These are phyloP conservation scores for Penicillium robsamsonii DNA, from an alignment of 495 filamentous ascomycete species.

Conservation along the genomic window DNA sequence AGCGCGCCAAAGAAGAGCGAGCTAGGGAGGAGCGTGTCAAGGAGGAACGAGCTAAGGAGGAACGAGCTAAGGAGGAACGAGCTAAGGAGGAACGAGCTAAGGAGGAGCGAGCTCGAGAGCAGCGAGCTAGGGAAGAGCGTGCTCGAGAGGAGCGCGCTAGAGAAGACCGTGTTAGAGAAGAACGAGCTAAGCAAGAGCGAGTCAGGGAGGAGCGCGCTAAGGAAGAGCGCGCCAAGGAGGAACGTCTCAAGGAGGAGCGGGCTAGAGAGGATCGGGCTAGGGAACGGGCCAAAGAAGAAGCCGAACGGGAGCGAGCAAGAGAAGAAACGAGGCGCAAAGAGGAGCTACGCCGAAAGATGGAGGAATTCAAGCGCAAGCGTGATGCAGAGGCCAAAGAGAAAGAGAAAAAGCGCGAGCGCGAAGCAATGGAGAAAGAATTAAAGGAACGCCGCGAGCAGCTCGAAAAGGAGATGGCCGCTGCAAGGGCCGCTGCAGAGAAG, in stretches of 20 bases:
- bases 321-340: constrained; percentile 62
- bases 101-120: not conserved
- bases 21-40: not conserved
- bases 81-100: not conserved
- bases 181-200: not conserved
- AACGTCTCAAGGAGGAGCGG: constrained; percentile 11
- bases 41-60: not conserved
- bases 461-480: constrained; percentile 48
- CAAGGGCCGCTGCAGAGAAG: constrained; percentile 45
- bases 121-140: not conserved
- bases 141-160: constrained; percentile 5
- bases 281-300: constrained; percentile 36
- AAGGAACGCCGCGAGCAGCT: constrained; percentile 49
- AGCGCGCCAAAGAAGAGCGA: constrained; percentile 4
- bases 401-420: constrained; percentile 45
- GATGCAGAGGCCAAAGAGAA: constrained; percentile 47
- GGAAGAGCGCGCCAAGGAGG: constrained; percentile 13
- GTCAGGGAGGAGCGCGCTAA: not conserved
- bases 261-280: constrained; percentile 19
- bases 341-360: constrained; percentile 56
- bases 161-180: not conserved
- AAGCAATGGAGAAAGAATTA: constrained; percentile 51
- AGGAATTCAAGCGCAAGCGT: constrained; percentile 55
- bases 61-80: not conserved
- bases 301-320: constrained; percentile 66